Conservation (phyloP, 1,284 basidiomycete species). For the Papiliotrema nemorosa region DNA sequence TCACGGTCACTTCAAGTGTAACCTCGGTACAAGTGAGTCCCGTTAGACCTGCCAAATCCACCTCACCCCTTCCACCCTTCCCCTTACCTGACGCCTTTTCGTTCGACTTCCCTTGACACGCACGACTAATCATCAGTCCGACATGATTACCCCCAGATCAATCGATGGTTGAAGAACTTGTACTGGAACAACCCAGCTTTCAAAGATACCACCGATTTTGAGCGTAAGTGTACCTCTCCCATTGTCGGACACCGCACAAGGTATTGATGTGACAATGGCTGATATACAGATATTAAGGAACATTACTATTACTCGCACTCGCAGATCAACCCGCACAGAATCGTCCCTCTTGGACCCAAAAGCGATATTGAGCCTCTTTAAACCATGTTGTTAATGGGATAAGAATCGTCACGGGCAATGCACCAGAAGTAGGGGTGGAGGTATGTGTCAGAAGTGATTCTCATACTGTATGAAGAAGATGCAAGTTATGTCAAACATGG, state of each 20-base stretch:
- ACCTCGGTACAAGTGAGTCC: slow-evolving; percentile 60
- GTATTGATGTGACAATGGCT: not conserved
- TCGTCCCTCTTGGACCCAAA: slow-evolving; percentile 72
- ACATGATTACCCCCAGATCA: slow-evolving; percentile 73
- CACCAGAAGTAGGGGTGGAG: too few species aligned
- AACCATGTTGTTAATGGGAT: too few species aligned
- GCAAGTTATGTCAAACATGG: too few species aligned
- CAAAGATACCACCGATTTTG: slow-evolving; percentile 81
- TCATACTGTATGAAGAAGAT: too few species aligned
- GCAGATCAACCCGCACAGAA: slow-evolving; percentile 67
- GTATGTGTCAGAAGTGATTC: too few species aligned
- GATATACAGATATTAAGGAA: slow-evolving; percentile 66
- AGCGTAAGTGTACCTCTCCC: slow-evolving; percentile 37
- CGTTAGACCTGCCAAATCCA: too few species aligned
- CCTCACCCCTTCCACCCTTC: too few species aligned
- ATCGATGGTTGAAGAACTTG: slow-evolving; percentile 77
- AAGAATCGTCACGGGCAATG: too few species aligned
- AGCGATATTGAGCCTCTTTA: slow-evolving; percentile 64
- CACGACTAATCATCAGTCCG: slow-evolving; percentile 36
- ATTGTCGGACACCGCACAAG: not conserved
- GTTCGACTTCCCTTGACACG: too few species aligned
- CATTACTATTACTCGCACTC: slow-evolving; percentile 62
- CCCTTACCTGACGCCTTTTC: too few species aligned
- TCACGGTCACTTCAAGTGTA: slow-evolving; percentile 90
- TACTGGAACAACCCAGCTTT: slow-evolving; percentile 92